phyloP scores from a whole-genome alignment of 495 filamentous ascomycete genomes.

The Aspergillus wentii region DNA sequence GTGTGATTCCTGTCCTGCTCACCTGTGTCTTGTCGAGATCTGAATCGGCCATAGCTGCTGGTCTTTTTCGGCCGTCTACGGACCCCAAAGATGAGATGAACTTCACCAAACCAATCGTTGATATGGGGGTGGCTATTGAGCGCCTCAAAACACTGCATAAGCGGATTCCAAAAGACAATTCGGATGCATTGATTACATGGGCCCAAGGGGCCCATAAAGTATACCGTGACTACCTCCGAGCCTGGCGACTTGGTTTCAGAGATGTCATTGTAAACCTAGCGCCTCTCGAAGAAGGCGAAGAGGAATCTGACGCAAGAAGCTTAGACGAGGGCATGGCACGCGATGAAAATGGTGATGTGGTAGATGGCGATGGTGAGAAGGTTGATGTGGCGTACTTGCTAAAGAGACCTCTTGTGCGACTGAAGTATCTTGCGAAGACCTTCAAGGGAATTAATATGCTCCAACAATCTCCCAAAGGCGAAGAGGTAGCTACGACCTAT shows the following conservation, averaged over 20 bases:
- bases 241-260: slow-evolving; percentile 93
- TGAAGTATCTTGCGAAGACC: slow-evolving; percentile 84
- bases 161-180: slow-evolving; percentile 65
- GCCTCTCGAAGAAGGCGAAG: slow-evolving; percentile 52
- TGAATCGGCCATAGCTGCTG: slow-evolving; percentile 59
- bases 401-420: slow-evolving; percentile 79
- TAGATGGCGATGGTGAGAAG: slow-evolving; percentile 74
- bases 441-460: slow-evolving; percentile 64
- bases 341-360: slow-evolving; percentile 73
- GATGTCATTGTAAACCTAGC: slow-evolving; percentile 93
- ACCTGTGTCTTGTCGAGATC: slow-evolving; percentile 76
- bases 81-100: slow-evolving; percentile 51
- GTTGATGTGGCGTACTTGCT: slow-evolving; percentile 93
- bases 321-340: slow-evolving; percentile 66
- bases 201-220: slow-evolving; percentile 67
- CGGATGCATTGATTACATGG: slow-evolving; percentile 71
- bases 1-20: slow-evolving; percentile 90
- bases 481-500: slow-evolving; percentile 51
- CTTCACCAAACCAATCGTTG: slow-evolving; percentile 82
- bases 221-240: slow-evolving; percentile 82
- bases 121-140: slow-evolving; percentile 91
- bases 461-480: slow-evolving; percentile 52
- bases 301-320: slow-evolving; percentile 11
- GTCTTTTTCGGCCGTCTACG: slow-evolving; percentile 57
- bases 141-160: slow-evolving; percentile 75